These are phyloP conservation scores for Aaosphaeria arxii DNA, from an alignment of 2,329 filamentous ascomycete species.

Conservation along the genomic window DNA sequence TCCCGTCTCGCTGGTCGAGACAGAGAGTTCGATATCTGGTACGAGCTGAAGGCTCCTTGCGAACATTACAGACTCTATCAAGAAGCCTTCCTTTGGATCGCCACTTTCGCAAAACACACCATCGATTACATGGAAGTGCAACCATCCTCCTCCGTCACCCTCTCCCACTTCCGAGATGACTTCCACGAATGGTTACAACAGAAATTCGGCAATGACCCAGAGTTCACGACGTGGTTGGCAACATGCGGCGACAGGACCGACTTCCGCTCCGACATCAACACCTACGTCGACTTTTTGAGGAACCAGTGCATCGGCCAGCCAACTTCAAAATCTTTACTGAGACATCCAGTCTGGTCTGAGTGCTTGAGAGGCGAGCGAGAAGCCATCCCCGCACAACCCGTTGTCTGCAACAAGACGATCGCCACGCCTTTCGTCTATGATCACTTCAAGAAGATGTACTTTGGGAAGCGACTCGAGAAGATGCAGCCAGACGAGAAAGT, in stretches of 20 bases:
- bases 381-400: conserved; percentile 14
- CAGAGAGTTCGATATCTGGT: conserved; percentile 54
- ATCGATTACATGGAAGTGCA: conserved; percentile 59
- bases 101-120: conserved; percentile 67
- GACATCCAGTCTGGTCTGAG: conserved; percentile 56
- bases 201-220: conserved; percentile 41
- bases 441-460: conserved; percentile 63
- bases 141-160: conserved; percentile 36
- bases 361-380: conserved; percentile 13
- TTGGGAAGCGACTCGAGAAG: conserved; percentile 50
- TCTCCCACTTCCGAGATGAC: conserved; percentile 55
- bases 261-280: conserved; percentile 60
- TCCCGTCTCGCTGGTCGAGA: conserved; percentile 41
- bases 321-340: conserved; percentile 13
- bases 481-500: conserved; percentile 9
- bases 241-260: conserved; percentile 47
- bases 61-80: conserved; percentile 62
- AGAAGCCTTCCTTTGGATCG: conserved; percentile 66
- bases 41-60: conserved; percentile 57
- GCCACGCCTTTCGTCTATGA: conserved; percentile 68
- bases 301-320: conserved; percentile 52
- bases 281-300: conserved; percentile 62
- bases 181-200: conserved; percentile 59
- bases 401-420: conserved; percentile 48
- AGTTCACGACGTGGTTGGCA: conserved; percentile 55